Conservation (phyloP, 345 rosid genomes). For the Salix viminalis region DNA sequence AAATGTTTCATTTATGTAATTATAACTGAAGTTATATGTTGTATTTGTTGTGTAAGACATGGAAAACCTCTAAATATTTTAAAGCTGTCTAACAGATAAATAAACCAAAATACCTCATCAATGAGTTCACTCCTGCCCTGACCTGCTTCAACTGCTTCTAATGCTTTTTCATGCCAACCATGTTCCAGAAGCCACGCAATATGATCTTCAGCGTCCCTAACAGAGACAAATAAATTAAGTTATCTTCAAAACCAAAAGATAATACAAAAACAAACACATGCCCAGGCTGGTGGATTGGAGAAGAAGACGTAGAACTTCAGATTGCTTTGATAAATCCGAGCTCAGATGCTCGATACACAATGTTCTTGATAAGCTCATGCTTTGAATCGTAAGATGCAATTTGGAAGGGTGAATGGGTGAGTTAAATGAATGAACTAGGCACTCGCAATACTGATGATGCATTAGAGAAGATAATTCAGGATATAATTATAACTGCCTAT, state of each 20-base stretch:
- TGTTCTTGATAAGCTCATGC: background rate
- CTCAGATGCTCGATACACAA: background rate
- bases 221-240: slow-evolving; percentile 11
- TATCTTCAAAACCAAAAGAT: background rate
- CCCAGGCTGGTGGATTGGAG: background rate
- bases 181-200: slow-evolving; percentile 98
- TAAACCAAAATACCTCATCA: slow-evolving; percentile 65
- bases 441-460: background rate
- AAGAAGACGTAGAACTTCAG: background rate
- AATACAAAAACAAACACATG: background rate
- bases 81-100: background rate
- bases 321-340: background rate
- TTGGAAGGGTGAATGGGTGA: background rate
- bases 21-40: background rate
- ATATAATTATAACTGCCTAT: background rate
- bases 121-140: slow-evolving; percentile 89
- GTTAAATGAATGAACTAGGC: background rate
- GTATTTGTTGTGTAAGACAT: background rate
- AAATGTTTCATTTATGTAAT: background rate
- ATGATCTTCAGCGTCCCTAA: slow-evolving; percentile 98
- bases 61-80: background rate
- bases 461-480: background rate
- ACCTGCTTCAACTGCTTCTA: slow-evolving; percentile 96
- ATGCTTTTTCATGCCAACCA: slow-evolving; percentile 96
- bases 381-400: background rate